Evolutionary conservation across 768 basidiomycete genomes (phyloP).

Genomic region (Boletus vermiculosoides): DNA sequence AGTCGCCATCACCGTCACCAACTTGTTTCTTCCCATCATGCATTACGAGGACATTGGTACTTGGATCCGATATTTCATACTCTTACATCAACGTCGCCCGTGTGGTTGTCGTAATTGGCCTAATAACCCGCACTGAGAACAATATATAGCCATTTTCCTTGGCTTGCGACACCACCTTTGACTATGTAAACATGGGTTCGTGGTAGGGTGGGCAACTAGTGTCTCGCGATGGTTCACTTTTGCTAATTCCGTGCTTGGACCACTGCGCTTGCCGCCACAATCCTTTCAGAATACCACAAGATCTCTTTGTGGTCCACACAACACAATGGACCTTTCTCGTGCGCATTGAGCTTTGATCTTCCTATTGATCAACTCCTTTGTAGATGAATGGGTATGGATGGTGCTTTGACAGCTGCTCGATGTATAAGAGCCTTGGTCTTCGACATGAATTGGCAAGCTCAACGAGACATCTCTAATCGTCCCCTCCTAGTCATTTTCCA

Average conservation of each 20-base stretch:
- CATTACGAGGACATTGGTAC: slow-evolving; percentile 4
- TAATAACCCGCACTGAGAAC: neutral
- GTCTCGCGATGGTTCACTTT: neutral
- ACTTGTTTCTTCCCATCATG: neutral
- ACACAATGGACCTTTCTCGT: neutral
- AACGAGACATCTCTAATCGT: neutral
- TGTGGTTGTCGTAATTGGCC: slow-evolving; percentile 2
- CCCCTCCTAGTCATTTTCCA: neutral
- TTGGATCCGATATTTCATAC: slow-evolving; percentile 1
- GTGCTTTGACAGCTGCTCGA: neutral
- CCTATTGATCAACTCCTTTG: slow-evolving; percentile 1
- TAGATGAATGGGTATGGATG: neutral
- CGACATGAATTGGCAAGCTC: neutral
- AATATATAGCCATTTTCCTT: slow-evolving; percentile 3
- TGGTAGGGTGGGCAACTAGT: neutral
- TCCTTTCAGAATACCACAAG: neutral
- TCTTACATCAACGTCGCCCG: neutral
- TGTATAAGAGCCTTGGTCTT: slow-evolving; percentile 4
- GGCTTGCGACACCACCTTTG: neutral
- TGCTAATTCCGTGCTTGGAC: neutral
- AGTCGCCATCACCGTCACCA: slow-evolving; percentile 1
- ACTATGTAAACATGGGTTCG: neutral
- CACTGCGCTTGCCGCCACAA: neutral
- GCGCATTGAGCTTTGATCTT: neutral
- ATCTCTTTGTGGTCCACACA: neutral